Evolutionary conservation across 768 basidiomycete species (phyloP), one percentile per base, ranked within the genome.

Genomic region (Leccinum arenicola): DNA sequence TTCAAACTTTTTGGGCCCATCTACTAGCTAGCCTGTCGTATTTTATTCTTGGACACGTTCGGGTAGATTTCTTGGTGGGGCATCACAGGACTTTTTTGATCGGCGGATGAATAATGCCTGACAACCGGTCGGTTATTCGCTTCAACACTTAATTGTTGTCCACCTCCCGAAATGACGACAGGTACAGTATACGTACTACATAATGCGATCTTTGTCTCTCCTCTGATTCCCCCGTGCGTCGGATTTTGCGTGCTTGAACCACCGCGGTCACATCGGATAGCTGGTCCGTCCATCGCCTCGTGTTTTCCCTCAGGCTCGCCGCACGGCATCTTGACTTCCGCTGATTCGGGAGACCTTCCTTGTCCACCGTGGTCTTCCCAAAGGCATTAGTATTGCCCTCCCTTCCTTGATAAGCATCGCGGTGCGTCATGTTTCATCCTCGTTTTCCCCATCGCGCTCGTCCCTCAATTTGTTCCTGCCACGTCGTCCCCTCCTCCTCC

Each of bases 281-380:
- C 17, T 21, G 35, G 48, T 15, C 19, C 35, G 56, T 45, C 62
- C 52, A n/a, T 21, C 31, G 66, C 65, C 65, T 66, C 65, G 65
- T 66, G 65, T 61, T 43, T 61, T 38, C 19, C 61, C 49, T 58
- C 52, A 52, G 52, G 52, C 35, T 36, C 54, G n/a, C 65, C 56
- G 62, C 45, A 51, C 58, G 61, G 40, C 43, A 15, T 31, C 55
- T 55, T 36, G 55, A 45, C 61, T 35, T 63, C 54, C 27, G 52
- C 23, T 14, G 49, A n/a, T 40, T 53, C 15, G 33, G 50, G 31
- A 3, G 36, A 31, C 50, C 55, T 40, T 38, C 59, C 50, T 62
- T 50, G 27, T 15, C 48, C 60, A 35, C 29, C 51, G 6, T 31
- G 29, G 29, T 50, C 25, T 23, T 48, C 31, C 52, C 35, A 43